Percentiles rank a stretch among this genome's conserved stretches.
These are phyloP conservation scores for Phytophthora europaea DNA, from an alignment of 352 stramenopile genomes.

Conservation along the genomic window DNA sequence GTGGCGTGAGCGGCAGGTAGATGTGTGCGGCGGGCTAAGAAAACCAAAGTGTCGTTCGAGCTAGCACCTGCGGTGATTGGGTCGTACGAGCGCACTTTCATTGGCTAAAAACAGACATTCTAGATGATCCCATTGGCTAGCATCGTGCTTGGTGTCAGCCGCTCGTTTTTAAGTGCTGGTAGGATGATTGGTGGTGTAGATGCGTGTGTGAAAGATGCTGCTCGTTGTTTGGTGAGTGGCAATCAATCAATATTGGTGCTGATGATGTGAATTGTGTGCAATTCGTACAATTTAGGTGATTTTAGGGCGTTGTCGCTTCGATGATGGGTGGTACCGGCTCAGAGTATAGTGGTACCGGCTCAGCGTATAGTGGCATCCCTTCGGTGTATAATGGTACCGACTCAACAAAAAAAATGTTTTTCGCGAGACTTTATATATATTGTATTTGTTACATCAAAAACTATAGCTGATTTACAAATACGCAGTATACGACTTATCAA, in stretches of 20 bases:
- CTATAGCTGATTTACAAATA: too few species aligned
- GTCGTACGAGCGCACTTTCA: background rate
- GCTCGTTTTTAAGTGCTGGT: background rate
- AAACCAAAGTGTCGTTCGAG: background rate
- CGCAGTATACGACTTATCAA: too few species aligned
- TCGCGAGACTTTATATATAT: too few species aligned
- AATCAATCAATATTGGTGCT: background rate
- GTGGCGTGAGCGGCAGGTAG: background rate
- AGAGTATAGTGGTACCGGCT: too few species aligned
- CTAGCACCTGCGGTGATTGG: background rate
- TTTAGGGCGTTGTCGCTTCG: background rate
- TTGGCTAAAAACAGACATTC: background rate
- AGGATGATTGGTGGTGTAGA: constrained; percentile 6
- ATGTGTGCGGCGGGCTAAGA: background rate
- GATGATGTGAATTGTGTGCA: constrained; percentile 14
- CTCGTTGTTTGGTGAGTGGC: constrained; percentile 1
- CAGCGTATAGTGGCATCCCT: too few species aligned
- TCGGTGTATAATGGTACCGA: too few species aligned
- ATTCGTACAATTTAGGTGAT: constrained; percentile 2
- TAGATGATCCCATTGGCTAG: background rate
- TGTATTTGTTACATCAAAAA: too few species aligned
- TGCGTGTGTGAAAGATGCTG: background rate
- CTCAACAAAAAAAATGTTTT: too few species aligned
- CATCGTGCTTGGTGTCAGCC: background rate
- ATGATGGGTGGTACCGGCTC: too few species aligned